Conservation (phyloP, 495 filamentous ascomycete species). For the Apodospora peruviana region DNA sequence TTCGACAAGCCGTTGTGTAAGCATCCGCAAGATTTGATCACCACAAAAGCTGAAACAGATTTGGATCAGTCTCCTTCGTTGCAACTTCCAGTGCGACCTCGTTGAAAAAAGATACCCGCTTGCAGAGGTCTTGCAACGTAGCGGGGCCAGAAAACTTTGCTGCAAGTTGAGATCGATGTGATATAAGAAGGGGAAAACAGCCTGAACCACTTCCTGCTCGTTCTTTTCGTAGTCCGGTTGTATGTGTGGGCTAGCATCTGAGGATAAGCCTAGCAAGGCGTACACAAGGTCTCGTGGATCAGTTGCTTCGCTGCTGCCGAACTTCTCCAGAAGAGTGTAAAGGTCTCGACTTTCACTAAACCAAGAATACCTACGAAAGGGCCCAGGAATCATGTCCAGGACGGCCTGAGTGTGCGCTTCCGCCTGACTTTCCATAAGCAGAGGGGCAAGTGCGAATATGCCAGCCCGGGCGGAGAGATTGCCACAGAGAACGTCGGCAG, state of each 20-base stretch:
- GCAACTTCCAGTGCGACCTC: neutral
- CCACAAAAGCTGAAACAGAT: neutral
- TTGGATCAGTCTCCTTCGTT: neutral
- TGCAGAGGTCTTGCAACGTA: neutral
- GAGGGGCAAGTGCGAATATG: conserved; percentile 24
- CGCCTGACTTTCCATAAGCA: conserved; percentile 9
- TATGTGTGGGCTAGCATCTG: conserved; percentile 3
- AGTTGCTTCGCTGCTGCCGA: conserved; percentile 23
- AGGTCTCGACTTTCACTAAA: conserved; percentile 20
- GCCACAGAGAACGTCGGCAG: conserved; percentile 16
- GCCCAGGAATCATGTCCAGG: conserved; percentile 33
- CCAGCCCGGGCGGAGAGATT: conserved; percentile 16
- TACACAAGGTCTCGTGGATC: conserved; percentile 28
- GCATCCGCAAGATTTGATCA: neutral
- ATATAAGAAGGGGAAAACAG: neutral
- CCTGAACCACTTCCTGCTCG: neutral
- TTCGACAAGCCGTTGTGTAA: neutral
- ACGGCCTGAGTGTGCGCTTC: conserved; percentile 22
- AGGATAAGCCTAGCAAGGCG: conserved; percentile 28
- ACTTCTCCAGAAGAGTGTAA: conserved; percentile 23
- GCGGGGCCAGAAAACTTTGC: neutral
- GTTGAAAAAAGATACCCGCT: neutral
- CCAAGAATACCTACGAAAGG: conserved; percentile 22
- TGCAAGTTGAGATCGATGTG: neutral
- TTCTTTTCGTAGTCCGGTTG: neutral